Conservation (phyloP, 2,329 filamentous ascomycete species). For the Lecanoromycetidae sp. region DNA sequence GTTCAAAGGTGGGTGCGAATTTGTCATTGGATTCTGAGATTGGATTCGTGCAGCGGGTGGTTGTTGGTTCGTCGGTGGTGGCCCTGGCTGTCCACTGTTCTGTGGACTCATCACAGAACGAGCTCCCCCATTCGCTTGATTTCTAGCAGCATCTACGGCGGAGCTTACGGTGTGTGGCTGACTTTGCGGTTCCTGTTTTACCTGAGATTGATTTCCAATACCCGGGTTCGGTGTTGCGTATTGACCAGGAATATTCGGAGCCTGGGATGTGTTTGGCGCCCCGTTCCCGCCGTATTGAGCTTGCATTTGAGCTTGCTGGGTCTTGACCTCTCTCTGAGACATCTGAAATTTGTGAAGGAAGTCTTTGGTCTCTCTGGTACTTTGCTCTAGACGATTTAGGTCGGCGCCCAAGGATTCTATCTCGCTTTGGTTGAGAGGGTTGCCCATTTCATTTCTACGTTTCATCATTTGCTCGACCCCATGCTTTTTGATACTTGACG, state of each 20-base stretch:
- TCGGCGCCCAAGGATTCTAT: background rate
- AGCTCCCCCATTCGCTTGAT: slow-evolving; percentile 23
- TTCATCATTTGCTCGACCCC: slow-evolving; percentile 28
- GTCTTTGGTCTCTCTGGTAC: background rate
- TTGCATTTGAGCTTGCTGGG: slow-evolving; percentile 22
- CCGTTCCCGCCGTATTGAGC: slow-evolving; percentile 18
- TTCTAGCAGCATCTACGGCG: slow-evolving; percentile 34
- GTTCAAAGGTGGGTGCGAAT: slow-evolving; percentile 20
- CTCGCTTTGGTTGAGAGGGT: background rate
- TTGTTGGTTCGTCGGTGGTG: slow-evolving; percentile 12
- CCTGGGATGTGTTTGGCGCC: background rate
- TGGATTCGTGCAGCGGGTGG: slow-evolving; percentile 22
- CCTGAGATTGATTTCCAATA: background rate
- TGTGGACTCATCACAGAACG: slow-evolving; percentile 29
- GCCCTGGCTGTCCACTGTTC: slow-evolving; percentile 23
- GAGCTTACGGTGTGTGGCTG: slow-evolving; percentile 36
- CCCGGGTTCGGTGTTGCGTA: slow-evolving; percentile 21
- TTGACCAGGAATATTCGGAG: background rate
- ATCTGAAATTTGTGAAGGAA: background rate
- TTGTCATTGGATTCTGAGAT: slow-evolving; percentile 20
- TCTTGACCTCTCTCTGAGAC: slow-evolving; percentile 17
- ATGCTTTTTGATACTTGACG: too few relatives aligned
- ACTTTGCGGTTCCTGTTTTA: slow-evolving; percentile 11
- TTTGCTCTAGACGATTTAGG: slow-evolving; percentile 4
- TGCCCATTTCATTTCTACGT: background rate